A percentile compares a stretch with the other conserved stretches of the same genome.
Conservation (phyloP, 2,329 filamentous ascomycete species). For the Orbilia blumenaviensis region DNA sequence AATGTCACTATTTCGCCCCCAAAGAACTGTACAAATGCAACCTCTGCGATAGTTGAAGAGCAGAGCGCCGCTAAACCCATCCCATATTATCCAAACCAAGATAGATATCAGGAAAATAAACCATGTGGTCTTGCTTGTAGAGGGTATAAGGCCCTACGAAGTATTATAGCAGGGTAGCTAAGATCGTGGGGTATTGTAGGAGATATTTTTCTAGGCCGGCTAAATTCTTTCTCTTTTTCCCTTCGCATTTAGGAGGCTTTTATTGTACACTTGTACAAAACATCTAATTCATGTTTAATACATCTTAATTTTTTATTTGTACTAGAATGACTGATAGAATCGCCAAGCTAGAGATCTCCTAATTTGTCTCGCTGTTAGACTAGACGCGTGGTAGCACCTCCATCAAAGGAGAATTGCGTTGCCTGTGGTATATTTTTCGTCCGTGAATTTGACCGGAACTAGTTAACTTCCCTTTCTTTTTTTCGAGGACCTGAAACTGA, state of each 20-base stretch:
- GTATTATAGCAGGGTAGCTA: background rate
- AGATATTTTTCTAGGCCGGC: no score
- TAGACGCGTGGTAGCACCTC: no score
- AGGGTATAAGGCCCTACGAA: background rate
- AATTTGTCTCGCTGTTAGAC: no score
- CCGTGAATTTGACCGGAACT: background rate
- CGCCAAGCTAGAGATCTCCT: no score
- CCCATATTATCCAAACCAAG: background rate
- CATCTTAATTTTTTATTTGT: no score
- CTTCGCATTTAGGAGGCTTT: no score
- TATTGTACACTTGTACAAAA: no score
- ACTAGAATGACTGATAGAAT: no score
- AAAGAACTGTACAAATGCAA: background rate
- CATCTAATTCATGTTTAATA: no score
- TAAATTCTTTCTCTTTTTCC: no score
- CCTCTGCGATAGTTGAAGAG: background rate
- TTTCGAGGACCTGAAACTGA: background rate
- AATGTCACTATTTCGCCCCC: background rate
- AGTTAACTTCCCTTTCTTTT: background rate
- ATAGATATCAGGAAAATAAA: background rate
- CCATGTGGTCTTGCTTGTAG: conserved; percentile 16
- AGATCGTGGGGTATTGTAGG: no score
- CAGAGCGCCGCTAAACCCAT: background rate
- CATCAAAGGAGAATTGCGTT: no score
- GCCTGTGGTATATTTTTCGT: background rate